Evolutionary conservation across 352 stramenopile species (phyloP).

Genomic region (Phytopythium montanum): DNA sequence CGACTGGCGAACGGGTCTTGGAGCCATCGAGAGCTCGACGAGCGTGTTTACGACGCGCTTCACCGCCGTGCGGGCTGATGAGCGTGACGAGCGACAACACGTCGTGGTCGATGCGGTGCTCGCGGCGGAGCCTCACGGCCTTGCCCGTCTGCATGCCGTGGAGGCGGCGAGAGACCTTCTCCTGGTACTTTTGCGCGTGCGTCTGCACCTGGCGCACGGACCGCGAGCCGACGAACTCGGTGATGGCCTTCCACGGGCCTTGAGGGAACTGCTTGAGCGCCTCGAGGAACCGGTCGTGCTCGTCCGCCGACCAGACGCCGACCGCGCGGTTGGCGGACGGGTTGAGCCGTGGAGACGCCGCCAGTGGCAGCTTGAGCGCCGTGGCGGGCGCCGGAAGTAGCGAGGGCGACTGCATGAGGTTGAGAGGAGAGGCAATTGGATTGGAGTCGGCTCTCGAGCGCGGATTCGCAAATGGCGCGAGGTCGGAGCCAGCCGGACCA

Average conservation of each 20-base stretch:
- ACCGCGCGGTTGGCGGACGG: slow-evolving; percentile 16
- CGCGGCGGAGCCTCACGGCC: slow-evolving; percentile 6
- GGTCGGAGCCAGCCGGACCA: too few species aligned
- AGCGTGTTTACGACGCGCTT: slow-evolving; percentile 18
- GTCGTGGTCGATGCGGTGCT: slow-evolving; percentile 18
- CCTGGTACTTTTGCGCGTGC: slow-evolving; percentile 17
- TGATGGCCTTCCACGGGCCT: slow-evolving; percentile 29
- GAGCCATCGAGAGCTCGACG: slow-evolving; percentile 1
- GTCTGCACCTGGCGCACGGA: slow-evolving; percentile 56
- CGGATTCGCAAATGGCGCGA: neutral
- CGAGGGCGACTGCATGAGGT: neutral
- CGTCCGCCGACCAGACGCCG: slow-evolving; percentile 16
- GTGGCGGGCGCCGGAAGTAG: neutral
- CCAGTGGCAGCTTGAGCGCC: slow-evolving; percentile 11
- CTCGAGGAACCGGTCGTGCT: slow-evolving; percentile 31
- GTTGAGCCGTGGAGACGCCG: neutral
- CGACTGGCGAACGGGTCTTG: neutral
- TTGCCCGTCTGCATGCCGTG: slow-evolving; percentile 13
- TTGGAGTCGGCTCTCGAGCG: neutral
- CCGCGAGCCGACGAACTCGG: slow-evolving; percentile 23
- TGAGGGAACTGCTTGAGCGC: slow-evolving; percentile 30
- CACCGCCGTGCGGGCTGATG: slow-evolving; percentile 17
- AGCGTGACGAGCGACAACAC: slow-evolving; percentile 23
- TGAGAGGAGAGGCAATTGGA: neutral
- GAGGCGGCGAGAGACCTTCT: slow-evolving; percentile 14